Base-by-base conservation (phyloP, 495 filamentous ascomycete genomes). In the Podospora australis region DNA sequence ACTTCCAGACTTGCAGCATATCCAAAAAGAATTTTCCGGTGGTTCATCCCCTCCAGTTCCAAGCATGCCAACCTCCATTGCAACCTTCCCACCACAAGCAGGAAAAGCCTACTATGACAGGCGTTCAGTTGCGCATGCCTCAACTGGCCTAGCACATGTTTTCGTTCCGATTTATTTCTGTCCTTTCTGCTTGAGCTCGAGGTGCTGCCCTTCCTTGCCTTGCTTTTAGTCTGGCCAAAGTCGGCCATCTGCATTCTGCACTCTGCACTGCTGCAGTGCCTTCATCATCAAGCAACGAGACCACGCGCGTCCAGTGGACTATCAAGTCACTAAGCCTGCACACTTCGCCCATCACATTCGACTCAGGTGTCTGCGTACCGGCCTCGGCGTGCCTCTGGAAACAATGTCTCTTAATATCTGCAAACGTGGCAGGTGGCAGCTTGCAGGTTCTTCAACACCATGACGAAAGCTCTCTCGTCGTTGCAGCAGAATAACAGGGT, bases 191-290 rank as follows among this genome's bases (percentile, higher is more conserved):
- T 5, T 30, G n/a, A 3, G 24, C 39, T 42, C 49, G 39, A 23
- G 35, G n/a, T 47, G 17, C 39, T 52, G 3, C 19, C 21, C 17
- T 38, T 22, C 9, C 6, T 8, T 42, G 21, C 21, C 20, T 42
- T 42, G 20, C 13, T 23, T 24, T 29, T n/a, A 25, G 39, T 29
- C 43, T 43, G 23, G 26, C 6, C 39, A 39, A 38, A 48, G 14
- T 42, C 42, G 39, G 48, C 49, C 49, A 29, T 50, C 42, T 47
- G 52, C 52, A 50, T 16, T 17, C 32, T 1, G 10, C n/a, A n/a
- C n/a, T n/a, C 39, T 57, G 54, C 51, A 55, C 38, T 9, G 41
- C 35, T 41, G 41, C 40, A 52, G 17, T 25, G 44, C 43, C 48
- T 29, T 46, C 52, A 54, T 24, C 6, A 43, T 40, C 41, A 4